phyloP scores from a whole-genome alignment of 1,284 basidiomycete genomes.

The Moesziomyces sp. region DNA sequence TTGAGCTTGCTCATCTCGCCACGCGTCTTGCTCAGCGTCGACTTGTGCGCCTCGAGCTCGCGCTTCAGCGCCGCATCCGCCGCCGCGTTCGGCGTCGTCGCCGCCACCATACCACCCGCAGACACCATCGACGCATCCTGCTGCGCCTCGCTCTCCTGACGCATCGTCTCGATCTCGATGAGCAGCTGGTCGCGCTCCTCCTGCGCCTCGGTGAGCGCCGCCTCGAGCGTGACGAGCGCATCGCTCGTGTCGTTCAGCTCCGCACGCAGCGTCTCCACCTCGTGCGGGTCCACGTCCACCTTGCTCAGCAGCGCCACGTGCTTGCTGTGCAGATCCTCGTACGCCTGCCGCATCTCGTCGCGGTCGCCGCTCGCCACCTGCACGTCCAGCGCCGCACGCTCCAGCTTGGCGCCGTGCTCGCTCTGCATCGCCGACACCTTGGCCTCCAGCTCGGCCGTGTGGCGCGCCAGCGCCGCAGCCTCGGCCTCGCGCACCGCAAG shows the following conservation, averaged over 20 bases:
- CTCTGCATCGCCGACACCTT: slow-evolving; percentile 6
- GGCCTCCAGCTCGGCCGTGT: slow-evolving; percentile 12
- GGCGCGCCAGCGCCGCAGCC: not conserved
- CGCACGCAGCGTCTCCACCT: slow-evolving; percentile 77
- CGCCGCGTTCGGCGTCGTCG: slow-evolving; percentile 5
- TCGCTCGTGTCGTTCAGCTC: slow-evolving; percentile 67
- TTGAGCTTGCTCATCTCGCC: slow-evolving; percentile 65
- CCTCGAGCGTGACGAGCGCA: slow-evolving; percentile 66
- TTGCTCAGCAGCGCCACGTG: slow-evolving; percentile 41
- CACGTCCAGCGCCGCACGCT: slow-evolving; percentile 33
- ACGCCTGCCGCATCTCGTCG: slow-evolving; percentile 39
- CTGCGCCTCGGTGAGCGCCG: slow-evolving; percentile 66
- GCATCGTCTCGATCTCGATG: slow-evolving; percentile 58
- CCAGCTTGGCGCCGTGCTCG: slow-evolving; percentile 38
- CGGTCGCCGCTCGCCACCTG: slow-evolving; percentile 28
- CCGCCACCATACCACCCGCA: slow-evolving; percentile 1
- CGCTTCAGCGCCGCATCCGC: slow-evolving; percentile 40
- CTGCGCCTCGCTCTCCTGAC: slow-evolving; percentile 35
- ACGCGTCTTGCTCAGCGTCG: slow-evolving; percentile 73
- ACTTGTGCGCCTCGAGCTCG: slow-evolving; percentile 81
- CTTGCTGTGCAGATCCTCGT: slow-evolving; percentile 48
- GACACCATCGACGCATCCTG: slow-evolving; percentile 14
- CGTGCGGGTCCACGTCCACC: slow-evolving; percentile 60
- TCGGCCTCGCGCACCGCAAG: slow-evolving; percentile 15
- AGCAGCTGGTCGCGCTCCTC: slow-evolving; percentile 66